Evolutionary conservation across 1,139 yeast genomes (phyloP), one percentile per base, ranked within the genome.

Genomic region (Tardiomyces depauwii): DNA sequence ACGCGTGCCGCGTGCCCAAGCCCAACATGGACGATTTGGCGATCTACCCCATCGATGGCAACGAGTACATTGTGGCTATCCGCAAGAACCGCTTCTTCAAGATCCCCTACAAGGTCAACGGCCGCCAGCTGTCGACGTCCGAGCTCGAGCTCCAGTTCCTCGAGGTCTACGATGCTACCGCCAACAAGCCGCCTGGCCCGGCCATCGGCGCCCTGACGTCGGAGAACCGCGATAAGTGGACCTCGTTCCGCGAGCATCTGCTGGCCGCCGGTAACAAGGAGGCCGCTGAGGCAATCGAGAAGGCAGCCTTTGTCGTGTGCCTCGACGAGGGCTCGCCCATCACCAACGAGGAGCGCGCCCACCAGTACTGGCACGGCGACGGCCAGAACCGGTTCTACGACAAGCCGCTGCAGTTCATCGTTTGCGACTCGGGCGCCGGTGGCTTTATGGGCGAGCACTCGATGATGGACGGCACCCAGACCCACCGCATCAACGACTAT

Each of bases 391-490:
- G 98, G 61, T 91, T 77, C 72, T 89, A 76, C 65, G 97, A 91
- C 71, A 91, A 91, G 72, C 94, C 96, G 6, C 70, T 85, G 54
- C 94, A 91, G 70, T 82, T 86, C 63, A 77, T 88, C 54, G 78
- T 91, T 47, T 71, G 84, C 52, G 82, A 80, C 53, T 88, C 87
- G 64, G 96, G 95, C 52, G 74, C 80, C 55, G 85, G 96, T 18
- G 97, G 96, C 1, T 89, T 88, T 71, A 70, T 88, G 62, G 97
- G 95, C 51, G 98, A 91, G 69, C 98, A 91, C 70, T 87, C 96
- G 32, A 84, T 78, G 73, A 91, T 91, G 97, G 98, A 91, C 66
- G 98, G 97, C 52, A 87, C 96, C 18, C 96, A 96, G 59, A 91
- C 96, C 38, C 80, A 86, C 58, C 81, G 89, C 58, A 70, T 91